phyloP scores from a whole-genome alignment of 495 filamentous ascomycete genomes.

The Sordaria brevicollis region DNA sequence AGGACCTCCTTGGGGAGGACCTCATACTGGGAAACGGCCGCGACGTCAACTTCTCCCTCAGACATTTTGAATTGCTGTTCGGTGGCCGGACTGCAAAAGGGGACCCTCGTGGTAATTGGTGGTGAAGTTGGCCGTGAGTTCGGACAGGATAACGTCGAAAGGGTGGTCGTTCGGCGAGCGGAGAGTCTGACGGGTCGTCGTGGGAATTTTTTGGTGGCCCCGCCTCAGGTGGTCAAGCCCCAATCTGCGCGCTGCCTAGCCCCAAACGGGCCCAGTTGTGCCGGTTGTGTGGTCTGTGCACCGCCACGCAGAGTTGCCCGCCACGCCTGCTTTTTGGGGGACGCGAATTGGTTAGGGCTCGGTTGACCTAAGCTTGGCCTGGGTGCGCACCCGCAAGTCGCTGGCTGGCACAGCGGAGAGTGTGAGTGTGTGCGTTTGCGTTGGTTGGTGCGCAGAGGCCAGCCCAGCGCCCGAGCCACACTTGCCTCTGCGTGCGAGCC shows the following conservation, averaged over 20 bases:
- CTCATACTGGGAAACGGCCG: constrained; percentile 56
- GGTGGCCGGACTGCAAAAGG: not conserved
- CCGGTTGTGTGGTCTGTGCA: not conserved
- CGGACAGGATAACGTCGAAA: not conserved
- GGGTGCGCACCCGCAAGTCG: not conserved
- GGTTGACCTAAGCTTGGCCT: constrained; percentile 25
- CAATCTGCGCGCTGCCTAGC: constrained; percentile 6
- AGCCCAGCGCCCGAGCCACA: constrained; percentile 3
- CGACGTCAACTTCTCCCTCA: constrained; percentile 95
- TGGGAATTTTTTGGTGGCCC: constrained; percentile 30
- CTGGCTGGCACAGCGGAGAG: not conserved
- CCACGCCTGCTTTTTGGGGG: constrained; percentile 7
- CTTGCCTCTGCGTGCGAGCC: constrained; percentile 1
- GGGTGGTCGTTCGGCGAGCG: not conserved
- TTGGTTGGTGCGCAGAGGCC: not conserved
- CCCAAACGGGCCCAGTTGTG: constrained; percentile 15
- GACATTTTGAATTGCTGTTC: constrained; percentile 61
- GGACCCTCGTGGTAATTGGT: not conserved
- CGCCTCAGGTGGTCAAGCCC: constrained; percentile 16
- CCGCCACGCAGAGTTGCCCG: not conserved
- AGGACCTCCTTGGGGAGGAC: constrained; percentile 93
- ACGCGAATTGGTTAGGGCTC: constrained; percentile 22
- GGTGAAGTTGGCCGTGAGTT: not conserved
- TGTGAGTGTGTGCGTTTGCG: no score
- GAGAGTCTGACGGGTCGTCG: not conserved